Percentiles rank a stretch among this genome's conserved stretches.
These are phyloP conservation scores for Pythium vanterpoolii DNA, from an alignment of 352 stramenopile genomes.

Conservation along the genomic window DNA sequence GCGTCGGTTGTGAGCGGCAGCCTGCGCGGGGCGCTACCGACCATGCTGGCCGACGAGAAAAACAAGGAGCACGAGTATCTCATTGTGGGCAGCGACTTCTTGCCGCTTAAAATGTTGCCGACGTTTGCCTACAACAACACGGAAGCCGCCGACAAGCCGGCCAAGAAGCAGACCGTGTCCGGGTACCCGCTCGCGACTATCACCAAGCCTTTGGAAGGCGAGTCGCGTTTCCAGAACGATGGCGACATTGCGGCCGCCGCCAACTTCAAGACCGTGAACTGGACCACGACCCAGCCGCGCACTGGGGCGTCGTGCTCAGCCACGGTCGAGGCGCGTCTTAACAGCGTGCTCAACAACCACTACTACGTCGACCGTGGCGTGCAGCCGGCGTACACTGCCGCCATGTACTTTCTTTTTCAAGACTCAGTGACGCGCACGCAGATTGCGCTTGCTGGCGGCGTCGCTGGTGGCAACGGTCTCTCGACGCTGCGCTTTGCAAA, in stretches of 20 bases:
- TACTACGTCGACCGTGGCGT: constrained; percentile 43
- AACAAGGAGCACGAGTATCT: constrained; percentile 22
- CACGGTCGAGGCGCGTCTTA: constrained; percentile 34
- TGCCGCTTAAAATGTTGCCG: constrained; percentile 30
- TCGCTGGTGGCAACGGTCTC: background rate
- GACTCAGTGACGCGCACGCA: constrained; percentile 25
- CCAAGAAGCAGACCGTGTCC: background rate
- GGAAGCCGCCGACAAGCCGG: constrained; percentile 25
- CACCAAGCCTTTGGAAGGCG: constrained; percentile 16
- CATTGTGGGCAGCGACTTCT: constrained; percentile 35
- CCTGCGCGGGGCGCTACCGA: constrained; percentile 15
- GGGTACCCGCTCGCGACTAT: constrained; percentile 32
- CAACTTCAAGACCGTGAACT: constrained; percentile 23
- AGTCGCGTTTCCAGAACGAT: constrained; percentile 11
- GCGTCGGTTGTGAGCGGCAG: background rate
- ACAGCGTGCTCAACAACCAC: constrained; percentile 30
- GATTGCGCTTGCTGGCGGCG: background rate
- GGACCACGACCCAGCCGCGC: constrained; percentile 3
- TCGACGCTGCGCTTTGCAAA: constrained; percentile 14
- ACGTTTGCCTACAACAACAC: constrained; percentile 38
- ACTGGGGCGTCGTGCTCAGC: constrained; percentile 28
- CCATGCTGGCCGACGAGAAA: background rate
- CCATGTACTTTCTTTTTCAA: constrained; percentile 57
- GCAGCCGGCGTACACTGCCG: constrained; percentile 46
- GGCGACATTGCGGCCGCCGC: constrained; percentile 35